Evolutionary conservation across 2,329 filamentous ascomycete species (phyloP).

Genomic region (Colletotrichum sp.): DNA sequence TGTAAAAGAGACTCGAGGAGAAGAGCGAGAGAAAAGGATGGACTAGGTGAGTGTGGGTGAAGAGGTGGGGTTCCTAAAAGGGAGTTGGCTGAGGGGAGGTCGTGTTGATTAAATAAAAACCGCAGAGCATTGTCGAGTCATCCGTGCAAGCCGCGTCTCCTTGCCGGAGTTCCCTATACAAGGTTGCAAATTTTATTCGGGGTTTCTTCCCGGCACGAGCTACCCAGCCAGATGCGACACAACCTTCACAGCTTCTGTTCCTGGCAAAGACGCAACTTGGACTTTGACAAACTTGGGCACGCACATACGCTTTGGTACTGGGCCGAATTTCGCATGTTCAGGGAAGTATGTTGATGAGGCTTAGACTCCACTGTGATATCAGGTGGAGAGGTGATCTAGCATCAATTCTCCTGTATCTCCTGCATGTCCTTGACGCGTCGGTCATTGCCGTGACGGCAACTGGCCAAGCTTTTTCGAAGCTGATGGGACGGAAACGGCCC

Average conservation of each 20-base stretch:
- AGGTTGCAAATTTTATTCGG: not conserved
- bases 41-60: not conserved
- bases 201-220: not conserved
- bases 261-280: not conserved
- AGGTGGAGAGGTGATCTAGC: not conserved
- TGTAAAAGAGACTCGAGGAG: not conserved
- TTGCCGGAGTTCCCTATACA: not conserved
- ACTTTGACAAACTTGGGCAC: not conserved
- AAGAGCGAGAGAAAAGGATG: not conserved
- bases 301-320: not conserved
- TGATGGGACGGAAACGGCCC: not conserved
- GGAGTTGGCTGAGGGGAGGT: not conserved
- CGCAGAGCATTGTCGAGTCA: not conserved
- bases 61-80: not conserved
- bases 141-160: not conserved
- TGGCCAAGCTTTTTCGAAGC: not conserved
- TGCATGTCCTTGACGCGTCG: not conserved
- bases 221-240: not conserved
- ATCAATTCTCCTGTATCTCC: not conserved
- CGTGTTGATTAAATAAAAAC: conserved; percentile 3
- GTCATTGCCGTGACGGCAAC: not conserved
- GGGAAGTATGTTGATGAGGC: not conserved
- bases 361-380: not conserved
- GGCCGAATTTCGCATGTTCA: not conserved
- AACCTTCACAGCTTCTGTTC: not conserved